A percentile compares a stretch with the other conserved stretches of the same genome.
phyloP scores from a whole-genome alignment of 345 rosid species.

The Eucalyptus albens region DNA sequence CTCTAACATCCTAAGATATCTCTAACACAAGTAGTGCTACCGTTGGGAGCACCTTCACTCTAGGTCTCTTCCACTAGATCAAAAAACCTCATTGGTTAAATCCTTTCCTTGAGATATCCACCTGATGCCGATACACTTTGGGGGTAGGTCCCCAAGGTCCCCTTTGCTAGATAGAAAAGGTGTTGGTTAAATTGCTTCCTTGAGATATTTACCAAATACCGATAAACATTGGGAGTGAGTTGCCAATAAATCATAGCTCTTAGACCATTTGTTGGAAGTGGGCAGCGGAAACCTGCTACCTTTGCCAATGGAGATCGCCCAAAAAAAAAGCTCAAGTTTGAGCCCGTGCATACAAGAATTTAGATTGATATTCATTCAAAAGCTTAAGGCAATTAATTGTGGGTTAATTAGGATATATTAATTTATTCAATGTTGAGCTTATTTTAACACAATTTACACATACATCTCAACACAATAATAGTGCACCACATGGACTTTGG shows the following conservation, averaged over 20 bases:
- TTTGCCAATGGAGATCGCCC: no score
- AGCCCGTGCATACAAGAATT: rapidly evolving
- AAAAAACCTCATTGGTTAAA: not conserved
- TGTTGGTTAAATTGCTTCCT: not conserved
- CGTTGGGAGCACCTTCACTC: not conserved
- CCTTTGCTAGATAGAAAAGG: not conserved
- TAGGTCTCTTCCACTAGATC: rapidly evolving
- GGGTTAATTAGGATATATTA: not conserved
- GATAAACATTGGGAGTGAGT: rapidly evolving
- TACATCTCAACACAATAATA: not conserved
- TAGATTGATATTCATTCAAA: no score
- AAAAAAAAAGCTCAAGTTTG: not conserved
- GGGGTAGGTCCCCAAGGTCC: not conserved
- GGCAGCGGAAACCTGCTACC: rapidly evolving
- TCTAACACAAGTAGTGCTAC: no score
- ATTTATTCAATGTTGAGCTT: not conserved
- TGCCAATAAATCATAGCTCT: rapidly evolving
- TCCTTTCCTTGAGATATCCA: not conserved
- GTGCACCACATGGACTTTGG: not conserved
- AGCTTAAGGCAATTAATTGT: not conserved
- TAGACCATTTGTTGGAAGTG: rapidly evolving
- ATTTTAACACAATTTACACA: not conserved
- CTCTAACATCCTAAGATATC: no score
- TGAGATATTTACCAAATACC: not conserved
- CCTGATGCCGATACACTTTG: no score